A percentile compares a stretch with the other conserved stretches of the same genome.
phyloP scores from a whole-genome alignment of 768 basidiomycete species.

The Kwoniella bestiolae region DNA sequence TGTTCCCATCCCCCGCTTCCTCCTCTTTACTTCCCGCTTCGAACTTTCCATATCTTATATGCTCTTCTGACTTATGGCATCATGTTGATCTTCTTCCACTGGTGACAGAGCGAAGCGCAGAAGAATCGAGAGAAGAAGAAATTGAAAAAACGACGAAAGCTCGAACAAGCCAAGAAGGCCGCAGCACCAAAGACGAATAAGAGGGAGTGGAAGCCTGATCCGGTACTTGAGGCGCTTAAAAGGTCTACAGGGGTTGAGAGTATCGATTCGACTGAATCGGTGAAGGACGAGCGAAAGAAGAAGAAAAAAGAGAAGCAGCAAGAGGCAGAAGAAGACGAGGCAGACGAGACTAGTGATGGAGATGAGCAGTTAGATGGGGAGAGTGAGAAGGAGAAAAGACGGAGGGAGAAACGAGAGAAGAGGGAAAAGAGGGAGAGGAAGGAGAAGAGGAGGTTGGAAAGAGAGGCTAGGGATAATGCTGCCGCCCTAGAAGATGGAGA shows the following conservation, averaged over 20 bases:
- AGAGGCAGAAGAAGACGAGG: not conserved
- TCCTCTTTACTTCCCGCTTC: no score
- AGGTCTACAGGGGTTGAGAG: not conserved
- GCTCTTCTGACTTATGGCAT: not conserved
- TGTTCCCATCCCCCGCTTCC: not conserved
- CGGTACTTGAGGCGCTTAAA: slow-evolving; percentile 20
- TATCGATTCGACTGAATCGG: not conserved
- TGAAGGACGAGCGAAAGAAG: not conserved
- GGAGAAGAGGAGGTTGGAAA: slow-evolving; percentile 34
- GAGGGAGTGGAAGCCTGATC: slow-evolving; percentile 34
- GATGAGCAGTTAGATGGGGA: slow-evolving; percentile 5
- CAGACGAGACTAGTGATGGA: slow-evolving; percentile 2
- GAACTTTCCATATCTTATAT: not conserved
- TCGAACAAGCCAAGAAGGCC: slow-evolving; percentile 46
- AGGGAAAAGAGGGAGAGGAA: slow-evolving; percentile 30
- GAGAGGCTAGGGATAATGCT: slow-evolving; percentile 27
- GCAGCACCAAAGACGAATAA: slow-evolving; percentile 39
- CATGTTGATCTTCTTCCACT: slow-evolving; percentile 40
- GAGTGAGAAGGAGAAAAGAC: slow-evolving; percentile 44
- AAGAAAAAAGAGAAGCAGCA: not conserved
- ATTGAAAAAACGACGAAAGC: slow-evolving; percentile 67
- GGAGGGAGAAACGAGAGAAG: slow-evolving; percentile 39
- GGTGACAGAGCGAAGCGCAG: slow-evolving; percentile 68
- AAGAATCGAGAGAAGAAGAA: slow-evolving; percentile 74
- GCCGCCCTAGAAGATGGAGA: slow-evolving; percentile 33